Base-by-base conservation (phyloP, 202 grass and related monocot species). In the Schoenoplectus triqueter region DNA sequence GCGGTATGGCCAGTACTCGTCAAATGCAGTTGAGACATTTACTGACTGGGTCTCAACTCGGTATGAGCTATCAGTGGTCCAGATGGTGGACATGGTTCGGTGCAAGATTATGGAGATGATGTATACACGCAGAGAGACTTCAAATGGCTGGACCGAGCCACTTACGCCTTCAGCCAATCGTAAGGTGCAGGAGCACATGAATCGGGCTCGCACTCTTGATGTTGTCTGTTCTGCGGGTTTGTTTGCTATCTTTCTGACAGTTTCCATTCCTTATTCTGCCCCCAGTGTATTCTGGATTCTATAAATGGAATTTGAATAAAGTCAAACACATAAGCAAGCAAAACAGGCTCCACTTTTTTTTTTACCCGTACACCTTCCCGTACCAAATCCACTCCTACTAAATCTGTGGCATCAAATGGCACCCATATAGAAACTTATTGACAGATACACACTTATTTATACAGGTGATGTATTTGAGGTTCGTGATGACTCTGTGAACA, bases 41-140 rank as follows among this genome's bases (percentile, higher is more conserved):
- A 84, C 73, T 45, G 85, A 92, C 48, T 99, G 96, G 96, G 69
- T 99, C 17, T 87, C 93, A 0, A 59, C 82, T 0, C 90, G 91
- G 86, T 94, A 92, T 13, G 96, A 99, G 87, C 88, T 95, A 68
- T 93, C 93, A 14, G 93, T 99, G 73, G 91, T 95, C 5, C 93
- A 99, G 85, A 91, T 99, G 86, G 88, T 99, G 78, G 96, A 99
- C 74, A 87, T 90, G 2, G 90, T 99, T 84, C 88, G 95, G 68
- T 98, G 95, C 78, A 95, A 92, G 78, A 85, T 99, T 56, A 99
- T 99, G 96, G 96, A 99, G 86, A 88, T 94, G 91, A 99, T 99
- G 93, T 99, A 94, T 83, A 88, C 72, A 31, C 92, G 91, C 4
- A 64, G 91, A 49, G 93, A 91, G 59, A 90, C 90, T 72, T 91